Conservation (phyloP, 2,329 filamentous ascomycete species). For the Exophiala sideris region DNA sequence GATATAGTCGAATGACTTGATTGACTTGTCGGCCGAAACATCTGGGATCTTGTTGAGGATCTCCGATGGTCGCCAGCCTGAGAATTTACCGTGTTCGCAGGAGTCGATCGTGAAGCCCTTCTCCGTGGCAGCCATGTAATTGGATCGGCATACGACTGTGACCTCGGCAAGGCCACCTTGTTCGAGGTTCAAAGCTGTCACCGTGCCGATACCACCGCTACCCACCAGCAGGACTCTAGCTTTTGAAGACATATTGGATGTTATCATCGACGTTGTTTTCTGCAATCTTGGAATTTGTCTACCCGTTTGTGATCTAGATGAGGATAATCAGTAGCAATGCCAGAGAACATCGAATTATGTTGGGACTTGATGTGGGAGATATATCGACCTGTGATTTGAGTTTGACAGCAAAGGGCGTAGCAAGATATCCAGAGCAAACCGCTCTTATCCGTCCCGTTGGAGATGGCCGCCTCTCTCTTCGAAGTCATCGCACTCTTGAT, state of each 20-base stretch:
- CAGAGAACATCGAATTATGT: too few species aligned
- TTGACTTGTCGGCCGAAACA: conserved; percentile 26
- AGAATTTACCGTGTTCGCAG: conserved; percentile 47
- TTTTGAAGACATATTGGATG: conserved; percentile 26
- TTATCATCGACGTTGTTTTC: background rate
- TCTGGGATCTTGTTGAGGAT: conserved; percentile 51
- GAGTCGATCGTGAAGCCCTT: conserved; percentile 56
- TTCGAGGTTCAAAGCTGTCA: conserved; percentile 56
- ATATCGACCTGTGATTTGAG: too few species aligned
- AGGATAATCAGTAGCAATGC: too few species aligned
- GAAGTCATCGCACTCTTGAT: too few species aligned
- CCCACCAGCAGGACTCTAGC: conserved; percentile 53
- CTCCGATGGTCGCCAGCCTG: conserved; percentile 50
- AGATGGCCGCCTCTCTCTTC: background rate
- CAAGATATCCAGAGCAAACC: background rate
- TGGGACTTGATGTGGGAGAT: too few species aligned
- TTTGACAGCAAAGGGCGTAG: background rate
- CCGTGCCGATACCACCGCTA: conserved; percentile 56
- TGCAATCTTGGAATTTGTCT: background rate
- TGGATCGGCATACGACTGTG: conserved; percentile 56
- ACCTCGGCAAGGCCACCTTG: conserved; percentile 50
- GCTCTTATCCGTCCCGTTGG: background rate
- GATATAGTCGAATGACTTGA: conserved; percentile 52
- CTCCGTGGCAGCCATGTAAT: conserved; percentile 49
- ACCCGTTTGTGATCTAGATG: background rate